phyloP scores from a whole-genome alignment of 164 flowering plant genomes.

The Dillenia turbinata region DNA sequence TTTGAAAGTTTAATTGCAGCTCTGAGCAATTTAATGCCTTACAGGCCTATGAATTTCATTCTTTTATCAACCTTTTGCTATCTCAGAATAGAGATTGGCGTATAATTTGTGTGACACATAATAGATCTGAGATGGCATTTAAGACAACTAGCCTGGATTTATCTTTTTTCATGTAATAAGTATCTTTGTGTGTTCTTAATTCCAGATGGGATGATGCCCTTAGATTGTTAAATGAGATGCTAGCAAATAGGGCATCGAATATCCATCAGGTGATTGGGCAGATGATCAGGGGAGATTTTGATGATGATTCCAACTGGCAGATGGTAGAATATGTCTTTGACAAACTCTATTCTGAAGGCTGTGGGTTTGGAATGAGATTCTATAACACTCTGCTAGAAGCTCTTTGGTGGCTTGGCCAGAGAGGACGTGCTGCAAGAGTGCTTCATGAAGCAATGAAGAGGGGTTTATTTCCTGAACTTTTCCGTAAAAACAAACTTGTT shows the following conservation, averaged over 20 bases:
- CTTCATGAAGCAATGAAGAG: slow-evolving; percentile 74
- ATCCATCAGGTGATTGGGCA: slow-evolving; percentile 82
- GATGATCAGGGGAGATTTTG: slow-evolving; percentile 87
- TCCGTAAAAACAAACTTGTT: slow-evolving; percentile 67
- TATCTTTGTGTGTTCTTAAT: background rate
- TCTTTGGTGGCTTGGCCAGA: slow-evolving; percentile 93
- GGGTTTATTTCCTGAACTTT: slow-evolving; percentile 74
- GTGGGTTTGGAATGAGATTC: slow-evolving; percentile 77
- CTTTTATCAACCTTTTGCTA: too few relatives aligned
- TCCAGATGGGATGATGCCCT: slow-evolving; percentile 72
- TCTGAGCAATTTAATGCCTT: too few relatives aligned
- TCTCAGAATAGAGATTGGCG: too few relatives aligned
- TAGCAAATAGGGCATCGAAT: slow-evolving; percentile 58
- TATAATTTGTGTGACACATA: too few relatives aligned
- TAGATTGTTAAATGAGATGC: slow-evolving; percentile 76
- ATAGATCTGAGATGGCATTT: too few relatives aligned
- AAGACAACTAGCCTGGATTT: too few relatives aligned
- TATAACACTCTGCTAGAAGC: slow-evolving; percentile 86
- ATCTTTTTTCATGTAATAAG: too few relatives aligned
- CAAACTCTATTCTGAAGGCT: slow-evolving; percentile 75
- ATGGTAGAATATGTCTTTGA: slow-evolving; percentile 94
- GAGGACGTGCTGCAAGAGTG: slow-evolving; percentile 71
- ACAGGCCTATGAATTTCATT: too few relatives aligned
- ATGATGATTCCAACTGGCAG: slow-evolving; percentile 93
- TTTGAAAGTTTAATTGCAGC: too few relatives aligned